Conservation (phyloP, 192 early-diverging fungal genomes). For the Podochytrium sp. region DNA sequence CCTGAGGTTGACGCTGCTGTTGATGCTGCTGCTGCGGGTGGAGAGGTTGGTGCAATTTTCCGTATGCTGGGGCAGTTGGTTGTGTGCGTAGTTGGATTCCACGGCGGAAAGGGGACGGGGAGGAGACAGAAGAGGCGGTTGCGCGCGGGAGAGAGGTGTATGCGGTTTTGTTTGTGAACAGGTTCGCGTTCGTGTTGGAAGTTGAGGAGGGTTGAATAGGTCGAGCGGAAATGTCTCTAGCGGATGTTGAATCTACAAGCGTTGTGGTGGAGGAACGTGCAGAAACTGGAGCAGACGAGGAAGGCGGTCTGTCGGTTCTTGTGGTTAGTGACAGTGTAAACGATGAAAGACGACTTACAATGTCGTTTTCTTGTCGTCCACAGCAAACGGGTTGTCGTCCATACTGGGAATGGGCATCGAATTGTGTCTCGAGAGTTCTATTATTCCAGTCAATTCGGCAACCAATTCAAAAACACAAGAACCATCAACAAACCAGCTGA, state of each 20-base stretch:
- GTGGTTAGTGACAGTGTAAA: too few species aligned
- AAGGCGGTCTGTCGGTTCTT: background rate
- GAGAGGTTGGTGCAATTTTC: background rate
- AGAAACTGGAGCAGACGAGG: background rate
- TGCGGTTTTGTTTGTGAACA: background rate
- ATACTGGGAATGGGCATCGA: too few species aligned
- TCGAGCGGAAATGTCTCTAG: too few species aligned
- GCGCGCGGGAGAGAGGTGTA: background rate
- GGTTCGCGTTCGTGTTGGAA: background rate
- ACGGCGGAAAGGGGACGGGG: conserved; percentile 3
- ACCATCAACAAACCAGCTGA: too few species aligned
- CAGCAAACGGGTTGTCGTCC: too few species aligned
- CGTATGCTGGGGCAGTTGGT: background rate
- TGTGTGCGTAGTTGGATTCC: conserved; percentile 23
- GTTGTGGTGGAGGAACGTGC: background rate
- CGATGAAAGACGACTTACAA: too few species aligned
- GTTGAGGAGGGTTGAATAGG: background rate
- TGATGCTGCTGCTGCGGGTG: background rate
- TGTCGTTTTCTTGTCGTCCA: background rate
- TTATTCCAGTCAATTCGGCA: too few species aligned
- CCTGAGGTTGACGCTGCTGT: background rate
- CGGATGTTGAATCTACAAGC: background rate
- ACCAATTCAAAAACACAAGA: too few species aligned
- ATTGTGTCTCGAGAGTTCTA: too few species aligned
- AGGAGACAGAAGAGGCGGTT: background rate